phyloP scores from a whole-genome alignment of 176 grass and related monocot genomes.

The Aegilops bicornis region DNA sequence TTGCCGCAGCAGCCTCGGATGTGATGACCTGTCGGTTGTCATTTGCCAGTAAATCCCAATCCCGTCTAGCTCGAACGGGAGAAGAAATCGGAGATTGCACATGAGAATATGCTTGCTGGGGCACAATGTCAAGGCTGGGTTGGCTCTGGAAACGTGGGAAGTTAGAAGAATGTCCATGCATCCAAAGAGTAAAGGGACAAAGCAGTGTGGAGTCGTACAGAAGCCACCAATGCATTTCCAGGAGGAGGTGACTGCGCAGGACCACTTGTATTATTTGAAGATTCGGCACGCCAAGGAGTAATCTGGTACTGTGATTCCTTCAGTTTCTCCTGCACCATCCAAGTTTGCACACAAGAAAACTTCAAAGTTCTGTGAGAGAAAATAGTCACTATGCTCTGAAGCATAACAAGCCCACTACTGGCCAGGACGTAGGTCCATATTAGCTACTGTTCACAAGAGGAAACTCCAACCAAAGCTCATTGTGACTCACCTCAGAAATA shows the following conservation, averaged over 20 bases:
- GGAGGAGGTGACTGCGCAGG: conserved; percentile 56
- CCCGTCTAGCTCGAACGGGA: conserved; percentile 52
- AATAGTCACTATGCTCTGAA: neutral
- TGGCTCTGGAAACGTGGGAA: conserved; percentile 54
- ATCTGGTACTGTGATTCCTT: conserved; percentile 98
- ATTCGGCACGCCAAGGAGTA: conserved; percentile 68
- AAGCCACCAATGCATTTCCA: conserved; percentile 49
- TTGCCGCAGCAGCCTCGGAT: conserved; percentile 41
- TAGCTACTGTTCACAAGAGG: neutral
- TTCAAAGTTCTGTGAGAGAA: conserved; percentile 27
- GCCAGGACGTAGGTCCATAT: neutral
- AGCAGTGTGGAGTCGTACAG: conserved; percentile 35
- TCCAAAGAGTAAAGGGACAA: conserved; percentile 2
- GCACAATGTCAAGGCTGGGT: conserved; percentile 77
- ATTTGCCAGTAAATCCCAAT: conserved; percentile 68
- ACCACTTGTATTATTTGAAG: conserved; percentile 71
- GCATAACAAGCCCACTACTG: conserved; percentile 28
- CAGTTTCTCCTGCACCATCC: conserved; percentile 79
- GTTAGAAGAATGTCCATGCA: conserved; percentile 33
- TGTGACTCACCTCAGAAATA: conserved; percentile 71
- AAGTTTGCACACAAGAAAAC: conserved; percentile 29
- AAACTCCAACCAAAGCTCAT: neutral
- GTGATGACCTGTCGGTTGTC: conserved; percentile 42
- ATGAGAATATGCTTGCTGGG: conserved; percentile 70
- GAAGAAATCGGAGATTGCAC: conserved; percentile 79